These are phyloP conservation scores for Aspergillus puulaauensis DNA, from an alignment of 2,329 filamentous ascomycete species.

Conservation along the genomic window DNA sequence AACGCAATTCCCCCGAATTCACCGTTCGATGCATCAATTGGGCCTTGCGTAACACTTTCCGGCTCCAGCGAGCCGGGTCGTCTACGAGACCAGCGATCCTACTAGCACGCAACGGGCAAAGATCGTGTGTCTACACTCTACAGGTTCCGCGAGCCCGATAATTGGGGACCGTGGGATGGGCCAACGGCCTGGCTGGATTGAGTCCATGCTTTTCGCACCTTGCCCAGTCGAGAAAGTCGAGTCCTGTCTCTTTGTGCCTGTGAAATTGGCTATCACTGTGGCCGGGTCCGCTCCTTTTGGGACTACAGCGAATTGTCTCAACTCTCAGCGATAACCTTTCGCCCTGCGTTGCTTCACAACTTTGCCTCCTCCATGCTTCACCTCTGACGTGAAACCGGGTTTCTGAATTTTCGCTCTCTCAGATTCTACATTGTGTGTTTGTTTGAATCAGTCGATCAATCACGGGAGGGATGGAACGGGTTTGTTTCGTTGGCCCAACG, in stretches of 20 bases:
- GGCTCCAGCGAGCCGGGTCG: conserved; percentile 15
- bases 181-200: not conserved
- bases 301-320: conserved; percentile 1
- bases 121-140: not conserved
- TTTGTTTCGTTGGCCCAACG: not conserved
- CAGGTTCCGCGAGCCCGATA: not conserved
- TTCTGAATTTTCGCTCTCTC: not conserved
- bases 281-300: not conserved
- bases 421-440: too few species aligned
- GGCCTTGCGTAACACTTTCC: conserved; percentile 15
- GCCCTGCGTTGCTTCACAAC: not conserved
- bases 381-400: not conserved
- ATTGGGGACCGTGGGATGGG: conserved; percentile 4
- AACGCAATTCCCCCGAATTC: not conserved
- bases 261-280: not conserved
- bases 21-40: conserved; percentile 9
- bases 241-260: not conserved
- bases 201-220: conserved; percentile 2
- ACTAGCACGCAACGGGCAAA: conserved; percentile 7
- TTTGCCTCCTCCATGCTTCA: not conserved
- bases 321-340: not conserved
- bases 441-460: conserved; percentile 5
- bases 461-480: not conserved
- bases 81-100: conserved; percentile 6
- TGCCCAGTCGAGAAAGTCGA: not conserved